phyloP scores from a whole-genome alignment of 345 rosid species.

The Eucalyptus cloeziana region DNA sequence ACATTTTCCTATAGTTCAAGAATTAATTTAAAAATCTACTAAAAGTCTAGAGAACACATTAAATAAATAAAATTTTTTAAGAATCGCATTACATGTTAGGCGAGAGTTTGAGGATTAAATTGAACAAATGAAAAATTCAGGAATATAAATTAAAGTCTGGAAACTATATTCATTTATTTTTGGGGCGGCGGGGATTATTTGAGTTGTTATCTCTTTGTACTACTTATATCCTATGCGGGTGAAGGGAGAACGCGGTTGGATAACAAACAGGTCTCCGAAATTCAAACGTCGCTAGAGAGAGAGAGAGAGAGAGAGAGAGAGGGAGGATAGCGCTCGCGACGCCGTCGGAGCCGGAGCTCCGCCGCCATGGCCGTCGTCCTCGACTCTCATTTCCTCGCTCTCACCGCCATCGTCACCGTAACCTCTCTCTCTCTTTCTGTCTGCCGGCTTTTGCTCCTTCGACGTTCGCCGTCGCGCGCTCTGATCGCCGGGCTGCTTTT shows the following conservation, averaged over 20 bases:
- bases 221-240: not conserved
- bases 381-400: constrained; percentile 74
- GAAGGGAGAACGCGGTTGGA: not conserved
- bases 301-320: not conserved
- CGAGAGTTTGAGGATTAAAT: accelerated
- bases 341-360: not conserved
- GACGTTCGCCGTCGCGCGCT: not conserved
- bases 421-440: not conserved
- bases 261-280: not conserved
- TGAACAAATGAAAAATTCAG: no score
- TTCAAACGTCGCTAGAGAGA: not conserved
- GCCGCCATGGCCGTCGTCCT: constrained; percentile 57
- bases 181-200: no score
- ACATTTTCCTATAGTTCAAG: no score
- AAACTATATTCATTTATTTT: no score
- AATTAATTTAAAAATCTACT: accelerated
- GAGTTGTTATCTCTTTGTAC: not conserved
- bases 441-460: not conserved
- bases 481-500: not conserved
- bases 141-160: no score
- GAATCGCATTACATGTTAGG: accelerated
- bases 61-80: no score
- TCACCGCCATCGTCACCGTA: constrained; percentile 69
- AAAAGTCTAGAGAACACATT: accelerated
- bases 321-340: not conserved